phyloP scores from a whole-genome alignment of 768 basidiomycete species.

The Asterophora parasitica region DNA sequence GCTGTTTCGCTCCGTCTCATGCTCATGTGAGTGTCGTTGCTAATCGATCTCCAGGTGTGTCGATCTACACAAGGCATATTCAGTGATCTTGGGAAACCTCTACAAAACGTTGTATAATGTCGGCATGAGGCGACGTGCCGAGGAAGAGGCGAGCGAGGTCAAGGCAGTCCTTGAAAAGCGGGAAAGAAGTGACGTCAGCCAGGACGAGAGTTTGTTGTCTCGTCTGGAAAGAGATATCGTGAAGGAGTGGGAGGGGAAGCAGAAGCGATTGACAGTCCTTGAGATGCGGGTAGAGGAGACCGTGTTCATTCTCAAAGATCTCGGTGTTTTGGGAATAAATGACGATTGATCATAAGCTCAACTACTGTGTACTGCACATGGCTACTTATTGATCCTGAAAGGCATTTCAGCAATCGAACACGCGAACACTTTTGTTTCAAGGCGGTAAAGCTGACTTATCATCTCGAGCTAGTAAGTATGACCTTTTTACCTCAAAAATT shows the following conservation, averaged over 20 bases:
- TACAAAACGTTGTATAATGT: slow-evolving; percentile 94
- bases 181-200: slow-evolving; percentile 78
- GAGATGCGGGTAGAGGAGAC: slow-evolving; percentile 86
- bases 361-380: too few species aligned
- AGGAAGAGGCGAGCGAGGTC: slow-evolving; percentile 61
- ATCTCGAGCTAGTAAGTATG: too few species aligned
- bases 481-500: too few species aligned
- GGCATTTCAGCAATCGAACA: too few species aligned
- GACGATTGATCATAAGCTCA: slow-evolving; percentile 44
- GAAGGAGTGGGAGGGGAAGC: slow-evolving; percentile 66
- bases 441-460: too few species aligned
- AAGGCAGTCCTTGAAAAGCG: slow-evolving; percentile 76
- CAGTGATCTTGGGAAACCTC: slow-evolving; percentile 66
- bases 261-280: slow-evolving; percentile 70
- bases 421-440: too few species aligned
- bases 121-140: slow-evolving; percentile 63
- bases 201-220: slow-evolving; percentile 64
- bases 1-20: slow-evolving; percentile 7
- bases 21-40: not conserved
- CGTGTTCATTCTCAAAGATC: slow-evolving; percentile 85
- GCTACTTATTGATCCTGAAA: too few species aligned
- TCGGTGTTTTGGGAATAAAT: slow-evolving; percentile 44
- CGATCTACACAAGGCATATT: slow-evolving; percentile 79
- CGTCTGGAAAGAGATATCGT: slow-evolving; percentile 74
- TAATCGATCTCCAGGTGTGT: slow-evolving; percentile 62